Percentiles rank a stretch among this genome's conserved stretches.
phyloP scores from a whole-genome alignment of 2,329 filamentous ascomycete genomes.

The Cytospora paraplurivora region DNA sequence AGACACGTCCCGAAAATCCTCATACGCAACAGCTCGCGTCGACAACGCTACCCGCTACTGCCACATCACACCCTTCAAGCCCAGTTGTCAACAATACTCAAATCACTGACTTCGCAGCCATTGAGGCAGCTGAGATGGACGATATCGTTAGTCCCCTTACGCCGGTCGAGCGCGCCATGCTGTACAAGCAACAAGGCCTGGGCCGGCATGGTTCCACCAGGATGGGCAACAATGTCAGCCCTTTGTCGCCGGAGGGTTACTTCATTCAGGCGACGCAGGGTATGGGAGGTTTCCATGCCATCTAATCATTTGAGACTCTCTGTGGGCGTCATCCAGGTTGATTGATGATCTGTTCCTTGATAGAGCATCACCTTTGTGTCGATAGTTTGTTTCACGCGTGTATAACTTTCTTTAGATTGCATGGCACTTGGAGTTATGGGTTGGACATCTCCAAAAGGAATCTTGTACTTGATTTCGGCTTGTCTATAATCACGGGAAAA shows the following conservation, averaged over 20 bases:
- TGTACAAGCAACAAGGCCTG: conserved; percentile 26
- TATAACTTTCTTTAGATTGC: neutral
- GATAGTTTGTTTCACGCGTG: neutral
- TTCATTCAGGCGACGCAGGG: conserved; percentile 6
- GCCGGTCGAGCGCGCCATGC: conserved; percentile 26
- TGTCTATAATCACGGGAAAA: neutral
- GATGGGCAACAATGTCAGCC: conserved; percentile 17
- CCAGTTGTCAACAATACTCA: conserved; percentile 1
- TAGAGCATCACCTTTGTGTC: neutral
- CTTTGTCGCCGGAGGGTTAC: conserved; percentile 20
- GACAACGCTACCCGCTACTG: neutral
- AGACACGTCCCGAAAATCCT: neutral
- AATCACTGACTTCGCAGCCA: conserved; percentile 25
- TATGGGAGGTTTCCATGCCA: conserved; percentile 24
- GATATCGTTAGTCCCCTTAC: conserved; percentile 27
- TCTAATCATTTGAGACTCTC: conserved; percentile 8
- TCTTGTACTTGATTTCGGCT: neutral
- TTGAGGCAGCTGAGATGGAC: conserved; percentile 29
- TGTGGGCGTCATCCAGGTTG: neutral
- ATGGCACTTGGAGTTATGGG: neutral
- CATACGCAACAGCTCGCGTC: neutral
- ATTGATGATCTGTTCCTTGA: neutral
- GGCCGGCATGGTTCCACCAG: conserved; percentile 4
- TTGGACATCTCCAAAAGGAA: neutral
- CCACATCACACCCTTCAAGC: neutral